Base-by-base conservation (phyloP, 2,329 filamentous ascomycete genomes). In the Chrysosporium keratinophilum region DNA sequence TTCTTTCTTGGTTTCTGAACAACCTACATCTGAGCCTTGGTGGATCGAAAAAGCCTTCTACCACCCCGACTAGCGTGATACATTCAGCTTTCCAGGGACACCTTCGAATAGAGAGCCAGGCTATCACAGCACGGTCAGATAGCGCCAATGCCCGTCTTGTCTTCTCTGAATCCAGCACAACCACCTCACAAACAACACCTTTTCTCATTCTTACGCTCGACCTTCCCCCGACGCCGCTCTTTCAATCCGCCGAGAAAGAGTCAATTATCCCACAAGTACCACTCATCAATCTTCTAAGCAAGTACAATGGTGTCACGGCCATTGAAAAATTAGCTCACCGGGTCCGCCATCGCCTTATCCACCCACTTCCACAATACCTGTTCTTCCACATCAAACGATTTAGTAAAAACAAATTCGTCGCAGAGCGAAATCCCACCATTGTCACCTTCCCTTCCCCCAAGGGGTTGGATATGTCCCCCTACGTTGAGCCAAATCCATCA, bases 321-420 rank as follows among this genome's bases (percentile, higher is more conserved):
- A 91, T 95, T 66, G 93, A 98, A 65, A 88, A 91, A 65, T 81
- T 91, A 61, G 85, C 89, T 51, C 87, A 91, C 63, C 83, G 93
- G 58, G 86, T 91, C 63, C 84, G 93, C 34, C 96, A 96, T 71
- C 83, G 91, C 14, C 78, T 98, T 3, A 74, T 95, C 46, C 90
- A 95, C 64, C 93, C 93, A 0, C 77, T 98, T 0, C 93, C 93
- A 0, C 91, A 90, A 0, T 97, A 85, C 66, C 81, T 98, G 15
- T 76, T 93, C 51, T 88, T 98, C 73, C 91, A 98, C 74, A 84
- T 97, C 74, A 97, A 97, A 74, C 88, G 93, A 62, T 98, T 98
- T 77, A 88, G 84, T 61, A 84, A 86, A 60, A 98, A 98, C 76
- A 95, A 96, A 69, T 98, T 98, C 65, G 87, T 98, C 17, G 81